Base-by-base conservation (phyloP, 2,329 filamentous ascomycete genomes). In the Aspergillus aculeatus region DNA sequence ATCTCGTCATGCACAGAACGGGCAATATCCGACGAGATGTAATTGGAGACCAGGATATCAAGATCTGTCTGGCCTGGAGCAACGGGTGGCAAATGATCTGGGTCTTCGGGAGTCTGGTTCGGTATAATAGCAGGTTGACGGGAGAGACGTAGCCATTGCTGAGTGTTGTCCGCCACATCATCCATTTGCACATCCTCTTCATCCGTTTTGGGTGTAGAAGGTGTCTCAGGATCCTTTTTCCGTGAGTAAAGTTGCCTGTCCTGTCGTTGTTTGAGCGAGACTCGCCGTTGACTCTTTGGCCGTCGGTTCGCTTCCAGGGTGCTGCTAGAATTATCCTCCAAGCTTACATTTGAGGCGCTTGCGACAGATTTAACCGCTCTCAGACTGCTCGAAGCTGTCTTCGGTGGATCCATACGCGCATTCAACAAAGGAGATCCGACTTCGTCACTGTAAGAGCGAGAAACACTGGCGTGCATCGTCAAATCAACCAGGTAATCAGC, bases 401-500 rank as follows among this genome's bases (percentile, higher is more conserved):
- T 89, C 2, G 84, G 80, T 2, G 82, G 84, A 64, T 90, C 88
- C 7, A 79, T 75, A 14, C 75, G 79, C 16, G 84, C 84, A 57
- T 88, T 85, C 35, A 88, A 84, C 2, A 85, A 78, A 6, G 83
- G 79, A 6, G 66, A 65, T 24, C 52, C 61, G 49, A 84, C 79
- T 52, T 87, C 85, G 31, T 86, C 82, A 2, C 81, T 76, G 11
- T 82, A 78, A 1, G 83, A 81, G 41, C 77, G 79, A 14, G 82
- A 80, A 55, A 83, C 82, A 60, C 90, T 86, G 24, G 92, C 93
- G 73, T 99, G 95, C 94, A 99, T 98, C 0, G 95, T 98, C 47
- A 99, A 83, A 73, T 99, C 95, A 31, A 99, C 93, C 5, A 99
- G 85, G 71, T 97, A 99, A 74, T 99, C 95, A 4, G 95, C 95